Evolutionary conservation across 768 basidiomycete genomes (phyloP).

Genomic region (Suillus subaureus): DNA sequence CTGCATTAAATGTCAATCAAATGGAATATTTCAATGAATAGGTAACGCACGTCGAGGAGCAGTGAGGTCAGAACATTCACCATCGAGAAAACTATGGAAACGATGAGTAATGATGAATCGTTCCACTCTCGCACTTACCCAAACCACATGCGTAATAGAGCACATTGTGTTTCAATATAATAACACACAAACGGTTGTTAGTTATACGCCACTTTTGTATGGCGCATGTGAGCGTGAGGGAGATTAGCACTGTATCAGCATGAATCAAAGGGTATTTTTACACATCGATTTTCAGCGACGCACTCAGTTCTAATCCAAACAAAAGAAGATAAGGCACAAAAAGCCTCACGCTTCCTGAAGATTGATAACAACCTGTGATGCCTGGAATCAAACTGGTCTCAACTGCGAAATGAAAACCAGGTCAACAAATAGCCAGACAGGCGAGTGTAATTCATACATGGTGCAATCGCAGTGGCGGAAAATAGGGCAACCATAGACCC

Average conservation of each 20-base stretch:
- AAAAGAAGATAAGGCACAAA: constrained; percentile 9
- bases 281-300: neutral
- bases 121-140: neutral
- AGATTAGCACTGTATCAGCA: constrained; percentile 3
- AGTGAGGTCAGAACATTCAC: constrained; percentile 10
- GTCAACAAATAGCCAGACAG: neutral
- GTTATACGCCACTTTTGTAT: constrained; percentile 2
- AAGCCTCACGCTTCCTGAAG: neutral
- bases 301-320: constrained; percentile 11
- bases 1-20: neutral
- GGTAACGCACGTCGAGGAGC: constrained; percentile 6
- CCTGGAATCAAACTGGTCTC: constrained; percentile 3
- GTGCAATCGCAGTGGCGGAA: neutral
- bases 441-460: neutral
- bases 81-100: constrained; percentile 1
- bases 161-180: constrained; percentile 10
- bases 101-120: too few relatives aligned
- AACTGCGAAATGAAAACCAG: neutral
- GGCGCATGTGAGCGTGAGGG: constrained; percentile 9
- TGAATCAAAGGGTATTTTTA: neutral
- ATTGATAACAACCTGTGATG: constrained; percentile 5
- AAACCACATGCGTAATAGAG: constrained; percentile 13
- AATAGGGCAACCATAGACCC: neutral
- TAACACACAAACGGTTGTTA: neutral
- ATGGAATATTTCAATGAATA: neutral